A percentile compares a stretch with the other conserved stretches of the same genome.
Evolutionary conservation across 148 eudicot species (phyloP).

Genomic region (Amaranthus palmeri): DNA sequence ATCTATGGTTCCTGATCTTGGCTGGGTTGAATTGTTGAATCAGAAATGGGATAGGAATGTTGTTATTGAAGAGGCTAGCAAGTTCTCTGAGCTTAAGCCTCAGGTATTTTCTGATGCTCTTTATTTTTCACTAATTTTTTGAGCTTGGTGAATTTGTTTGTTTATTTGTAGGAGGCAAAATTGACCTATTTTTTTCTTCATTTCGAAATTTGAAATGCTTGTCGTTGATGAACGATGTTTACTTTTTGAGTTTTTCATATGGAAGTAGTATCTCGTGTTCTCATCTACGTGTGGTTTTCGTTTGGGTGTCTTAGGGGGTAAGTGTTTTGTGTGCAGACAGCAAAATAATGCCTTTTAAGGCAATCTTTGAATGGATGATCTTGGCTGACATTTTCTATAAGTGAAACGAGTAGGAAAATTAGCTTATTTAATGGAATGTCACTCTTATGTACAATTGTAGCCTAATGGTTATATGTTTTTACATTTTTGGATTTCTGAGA

Average conservation of each 20-base stretch:
- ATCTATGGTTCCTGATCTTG: constrained; percentile 59
- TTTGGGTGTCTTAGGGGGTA: too few species aligned
- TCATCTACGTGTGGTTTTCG: too few species aligned
- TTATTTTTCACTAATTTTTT: not conserved
- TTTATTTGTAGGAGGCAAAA: not conserved
- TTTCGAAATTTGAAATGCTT: too few species aligned
- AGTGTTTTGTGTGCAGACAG: too few species aligned
- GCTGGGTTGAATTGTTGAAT: constrained; percentile 55
- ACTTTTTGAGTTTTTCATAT: too few species aligned
- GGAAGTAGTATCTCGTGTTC: too few species aligned
- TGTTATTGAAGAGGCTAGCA: constrained; percentile 50
- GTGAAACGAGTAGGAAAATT: too few species aligned
- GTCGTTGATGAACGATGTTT: too few species aligned
- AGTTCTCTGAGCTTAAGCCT: constrained; percentile 55
- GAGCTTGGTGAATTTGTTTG: not conserved
- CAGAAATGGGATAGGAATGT: constrained; percentile 56
- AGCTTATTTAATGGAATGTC: not conserved
- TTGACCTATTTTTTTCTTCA: too few species aligned
- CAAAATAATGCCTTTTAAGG: too few species aligned
- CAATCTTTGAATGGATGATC: too few species aligned
- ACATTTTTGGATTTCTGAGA: not conserved
- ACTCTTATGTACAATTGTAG: not conserved
- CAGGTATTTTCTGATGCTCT: constrained; percentile 36
- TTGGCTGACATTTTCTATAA: too few species aligned
- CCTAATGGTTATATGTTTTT: not conserved